Conservation (phyloP, 345 rosid species). For the Carallia brachiata region DNA sequence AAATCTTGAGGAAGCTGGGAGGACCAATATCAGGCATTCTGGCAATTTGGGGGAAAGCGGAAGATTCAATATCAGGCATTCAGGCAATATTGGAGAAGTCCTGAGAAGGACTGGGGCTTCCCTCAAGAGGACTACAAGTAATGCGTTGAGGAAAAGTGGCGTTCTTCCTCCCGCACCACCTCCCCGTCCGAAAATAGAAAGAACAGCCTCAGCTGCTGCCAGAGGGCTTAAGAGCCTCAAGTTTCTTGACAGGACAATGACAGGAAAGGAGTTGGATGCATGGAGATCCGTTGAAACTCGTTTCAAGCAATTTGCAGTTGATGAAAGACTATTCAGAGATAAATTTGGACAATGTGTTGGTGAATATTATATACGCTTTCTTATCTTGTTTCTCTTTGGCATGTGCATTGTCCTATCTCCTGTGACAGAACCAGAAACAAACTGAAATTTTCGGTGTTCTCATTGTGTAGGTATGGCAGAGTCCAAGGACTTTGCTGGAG, state of each 20-base stretch:
- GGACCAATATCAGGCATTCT: background rate
- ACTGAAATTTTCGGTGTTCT: background rate
- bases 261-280: constrained; percentile 76
- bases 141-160: constrained; percentile 42
- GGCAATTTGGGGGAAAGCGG: background rate
- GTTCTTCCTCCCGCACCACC: constrained; percentile 17
- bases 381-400: background rate
- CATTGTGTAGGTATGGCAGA: constrained; percentile 72
- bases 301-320: constrained; percentile 59
- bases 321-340: constrained; percentile 53
- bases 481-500: constrained; percentile 76
- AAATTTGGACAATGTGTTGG: constrained; percentile 84
- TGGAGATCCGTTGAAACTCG: constrained; percentile 82
- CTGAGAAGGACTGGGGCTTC: constrained; percentile 32
- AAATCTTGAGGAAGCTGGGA: too few species aligned
- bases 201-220: constrained; percentile 61
- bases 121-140: constrained; percentile 39
- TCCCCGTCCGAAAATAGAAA: constrained; percentile 35
- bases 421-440: background rate
- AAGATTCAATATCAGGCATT: background rate
- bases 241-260: constrained; percentile 70
- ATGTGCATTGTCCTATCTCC: background rate
- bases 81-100: constrained; percentile 16
- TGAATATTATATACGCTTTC: constrained; percentile 15
- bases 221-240: constrained; percentile 77